Evolutionary conservation across 345 rosid genomes (phyloP), one percentile per base, ranked within the genome.

Genomic region (Anastatica hierochuntica): DNA sequence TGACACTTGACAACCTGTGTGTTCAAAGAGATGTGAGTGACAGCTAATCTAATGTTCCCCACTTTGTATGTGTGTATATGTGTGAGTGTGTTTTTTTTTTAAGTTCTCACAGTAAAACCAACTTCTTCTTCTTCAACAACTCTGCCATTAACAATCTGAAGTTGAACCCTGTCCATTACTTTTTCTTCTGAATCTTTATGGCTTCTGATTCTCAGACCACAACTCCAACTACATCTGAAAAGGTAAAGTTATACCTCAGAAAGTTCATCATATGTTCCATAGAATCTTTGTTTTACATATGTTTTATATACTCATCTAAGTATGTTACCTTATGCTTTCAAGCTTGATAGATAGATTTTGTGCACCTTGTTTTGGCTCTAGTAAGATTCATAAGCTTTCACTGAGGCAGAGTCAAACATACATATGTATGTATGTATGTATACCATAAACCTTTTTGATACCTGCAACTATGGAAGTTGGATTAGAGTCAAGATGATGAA

Each of bases 1-100:
- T 57, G 63, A 64, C 62, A 56, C 36, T 64, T 56, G 63, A 65
- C 70, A 65, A 63, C 70, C 70, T 65, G 70, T n/a, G 49, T 49
- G 31, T 57, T 23, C 6, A 5, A 44, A n/a, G n/a, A n/a, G n/a
- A n/a, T n/a, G 59, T 64, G 56, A 47, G 57, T 14, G 70, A 49
- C 70, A 65, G 70, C 70, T 65, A 49, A n/a, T 36, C 58, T 10
- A 42, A 19, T 57, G 70, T 65, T 65, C 70, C 70, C 70, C 64
- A 57, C 70, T 65, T 43, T 34, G 48, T 50, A n/a, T n/a, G 46
- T 63, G 47, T 62, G 51, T 14, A 37, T 63, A 24, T 49, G 70
- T 56, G 34, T 49, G 42, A 56, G 49, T 21, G 2, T 21, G 24
- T 21, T 5, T 21, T 21, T 21, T 38, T 18, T 53, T 53, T 41